phyloP scores from a whole-genome alignment of 2,329 filamentous ascomycete species.

The Fonsecaea nubica region DNA sequence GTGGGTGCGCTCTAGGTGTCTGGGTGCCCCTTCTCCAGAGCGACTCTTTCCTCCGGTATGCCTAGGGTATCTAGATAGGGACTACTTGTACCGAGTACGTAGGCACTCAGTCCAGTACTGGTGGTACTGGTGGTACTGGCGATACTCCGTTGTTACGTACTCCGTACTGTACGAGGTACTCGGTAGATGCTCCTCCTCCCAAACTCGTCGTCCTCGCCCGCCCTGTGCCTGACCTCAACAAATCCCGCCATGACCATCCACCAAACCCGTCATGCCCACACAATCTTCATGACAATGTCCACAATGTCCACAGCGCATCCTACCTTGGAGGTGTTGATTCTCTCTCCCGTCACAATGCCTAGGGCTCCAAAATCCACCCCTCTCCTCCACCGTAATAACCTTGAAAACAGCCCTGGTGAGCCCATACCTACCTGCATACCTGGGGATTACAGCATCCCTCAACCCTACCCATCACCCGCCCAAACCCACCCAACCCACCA shows the following conservation, averaged over 20 bases:
- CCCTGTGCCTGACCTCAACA: background rate
- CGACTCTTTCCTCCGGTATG: too few species aligned
- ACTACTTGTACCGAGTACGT: too few species aligned
- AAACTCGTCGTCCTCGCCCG: background rate
- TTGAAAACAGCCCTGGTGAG: too few species aligned
- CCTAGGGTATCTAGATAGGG: too few species aligned
- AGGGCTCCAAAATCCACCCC: background rate
- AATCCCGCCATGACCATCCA: background rate
- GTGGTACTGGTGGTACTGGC: background rate
- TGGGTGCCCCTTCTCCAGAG: too few species aligned
- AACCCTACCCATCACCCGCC: background rate
- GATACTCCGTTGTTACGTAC: background rate
- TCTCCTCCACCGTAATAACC: too few species aligned
- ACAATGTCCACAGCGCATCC: background rate
- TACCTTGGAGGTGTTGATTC: too few species aligned
- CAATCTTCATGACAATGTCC: background rate
- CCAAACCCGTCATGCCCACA: background rate
- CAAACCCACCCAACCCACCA: too few species aligned
- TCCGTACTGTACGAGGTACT: background rate
- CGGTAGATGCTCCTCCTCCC: background rate
- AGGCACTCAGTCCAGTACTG: too few species aligned
- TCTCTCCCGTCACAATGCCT: background rate
- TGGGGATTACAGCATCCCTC: slow-evolving; percentile 7
- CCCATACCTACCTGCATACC: background rate
- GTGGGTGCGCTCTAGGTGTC: too few species aligned